Conservation (phyloP, 1,284 basidiomycete species). For the Phylloboletellus chloephorus region DNA sequence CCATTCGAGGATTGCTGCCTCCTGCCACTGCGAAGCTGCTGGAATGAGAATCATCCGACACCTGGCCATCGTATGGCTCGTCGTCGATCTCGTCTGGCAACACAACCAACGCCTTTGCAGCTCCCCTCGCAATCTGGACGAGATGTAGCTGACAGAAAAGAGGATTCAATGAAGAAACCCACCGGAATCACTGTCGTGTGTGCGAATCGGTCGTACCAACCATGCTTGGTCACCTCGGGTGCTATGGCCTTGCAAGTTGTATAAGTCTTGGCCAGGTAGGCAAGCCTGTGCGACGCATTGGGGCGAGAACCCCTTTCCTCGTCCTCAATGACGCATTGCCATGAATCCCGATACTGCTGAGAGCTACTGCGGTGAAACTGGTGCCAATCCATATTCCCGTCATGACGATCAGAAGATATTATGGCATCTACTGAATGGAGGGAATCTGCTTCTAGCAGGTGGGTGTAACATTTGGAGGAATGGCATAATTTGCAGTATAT, state of each 20-base stretch:
- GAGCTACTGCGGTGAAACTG: conserved; percentile 34
- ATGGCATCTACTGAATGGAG: conserved; percentile 53
- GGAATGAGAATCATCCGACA: conserved; percentile 1
- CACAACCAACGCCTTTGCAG: conserved; percentile 14
- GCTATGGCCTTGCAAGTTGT: conserved; percentile 41
- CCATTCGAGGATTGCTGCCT: background rate
- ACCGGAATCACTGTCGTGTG: conserved; percentile 24
- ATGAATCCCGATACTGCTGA: conserved; percentile 24
- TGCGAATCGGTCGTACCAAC: conserved; percentile 48
- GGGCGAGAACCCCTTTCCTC: conserved; percentile 36
- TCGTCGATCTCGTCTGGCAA: conserved; percentile 12
- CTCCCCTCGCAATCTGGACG: conserved; percentile 19
- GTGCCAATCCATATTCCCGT: conserved; percentile 43
- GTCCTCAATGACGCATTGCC: conserved; percentile 24
- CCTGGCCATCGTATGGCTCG: conserved; percentile 3
- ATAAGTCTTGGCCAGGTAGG: conserved; percentile 40
- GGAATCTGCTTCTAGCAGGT: conserved; percentile 39
- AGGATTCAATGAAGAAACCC: conserved; percentile 4
- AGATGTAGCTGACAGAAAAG: conserved; percentile 1
- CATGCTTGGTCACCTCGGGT: conserved; percentile 31
- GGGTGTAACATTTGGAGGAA: conserved; percentile 43
- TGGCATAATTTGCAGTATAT: conserved; percentile 50
- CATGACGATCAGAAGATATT: conserved; percentile 22
- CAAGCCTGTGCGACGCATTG: conserved; percentile 32
- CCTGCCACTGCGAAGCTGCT: background rate